phyloP scores from a whole-genome alignment of 2,329 filamentous ascomycete species.

The Penicillium sp. region DNA sequence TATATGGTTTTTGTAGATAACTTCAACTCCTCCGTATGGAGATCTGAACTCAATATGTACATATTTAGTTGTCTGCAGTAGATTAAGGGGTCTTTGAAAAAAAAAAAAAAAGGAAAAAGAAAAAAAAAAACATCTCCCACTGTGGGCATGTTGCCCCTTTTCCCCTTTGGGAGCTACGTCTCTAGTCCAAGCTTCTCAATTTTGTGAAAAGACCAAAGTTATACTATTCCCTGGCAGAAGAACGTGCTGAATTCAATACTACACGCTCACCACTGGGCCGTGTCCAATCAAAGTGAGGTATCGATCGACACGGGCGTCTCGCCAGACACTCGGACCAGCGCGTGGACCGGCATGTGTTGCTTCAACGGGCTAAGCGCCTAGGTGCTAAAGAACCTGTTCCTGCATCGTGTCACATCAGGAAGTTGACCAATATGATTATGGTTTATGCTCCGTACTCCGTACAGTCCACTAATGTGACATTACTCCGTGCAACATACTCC shows the following conservation, averaged over 20 bases:
- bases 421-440: constrained; percentile 6
- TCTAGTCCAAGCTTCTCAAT: constrained; percentile 4
- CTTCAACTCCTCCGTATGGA: neutral
- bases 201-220: neutral
- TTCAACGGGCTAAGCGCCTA: constrained; percentile 14
- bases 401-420: constrained; percentile 8
- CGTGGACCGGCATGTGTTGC: constrained; percentile 14
- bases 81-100: constrained; percentile 2
- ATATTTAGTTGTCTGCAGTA: neutral
- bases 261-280: constrained; percentile 1
- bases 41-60: neutral
- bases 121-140: neutral
- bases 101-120: neutral
- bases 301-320: constrained; percentile 9
- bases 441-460: neutral
- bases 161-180: neutral
- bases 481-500: neutral
- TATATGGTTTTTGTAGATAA: neutral
- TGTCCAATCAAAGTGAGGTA: constrained; percentile 11
- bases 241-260: constrained; percentile 10
- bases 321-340: constrained; percentile 15
- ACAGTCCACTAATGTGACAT: too few relatives aligned
- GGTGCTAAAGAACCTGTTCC: constrained; percentile 1
- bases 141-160: constrained; percentile 9
- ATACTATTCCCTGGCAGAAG: neutral